phyloP scores from a whole-genome alignment of 164 flowering plant species.

The Dillenia suffruticosa region DNA sequence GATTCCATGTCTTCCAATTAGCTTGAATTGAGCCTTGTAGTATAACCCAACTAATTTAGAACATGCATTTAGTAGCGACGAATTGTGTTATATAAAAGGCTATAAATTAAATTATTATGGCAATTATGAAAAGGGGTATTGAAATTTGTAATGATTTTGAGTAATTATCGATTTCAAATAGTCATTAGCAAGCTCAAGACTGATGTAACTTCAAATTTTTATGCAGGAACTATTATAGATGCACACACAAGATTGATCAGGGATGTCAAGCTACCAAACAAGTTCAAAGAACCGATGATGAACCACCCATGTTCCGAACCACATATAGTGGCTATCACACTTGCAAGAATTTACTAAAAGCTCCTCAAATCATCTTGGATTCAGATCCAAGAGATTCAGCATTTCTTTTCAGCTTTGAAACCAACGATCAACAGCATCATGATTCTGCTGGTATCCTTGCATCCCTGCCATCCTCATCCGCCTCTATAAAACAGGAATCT shows the following conservation, averaged over 20 bases:
- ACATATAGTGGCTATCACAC: conserved; percentile 44
- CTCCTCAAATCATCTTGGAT: conserved; percentile 17
- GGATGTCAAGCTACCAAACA: conserved; percentile 55
- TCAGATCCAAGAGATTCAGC: conserved; percentile 7
- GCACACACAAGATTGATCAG: conserved; percentile 47
- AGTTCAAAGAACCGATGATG: conserved; percentile 40
- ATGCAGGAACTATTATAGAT: conserved; percentile 51
- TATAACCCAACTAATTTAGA: too few species aligned
- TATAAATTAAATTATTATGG: too few species aligned
- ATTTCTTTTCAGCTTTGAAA: conserved; percentile 20
- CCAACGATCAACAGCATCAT: not conserved
- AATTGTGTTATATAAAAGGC: too few species aligned
- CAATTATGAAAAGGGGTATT: too few species aligned
- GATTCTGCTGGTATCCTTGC: conserved; percentile 4
- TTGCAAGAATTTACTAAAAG: conserved; percentile 19
- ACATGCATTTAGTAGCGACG: too few species aligned
- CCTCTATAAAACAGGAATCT: conserved; percentile 5
- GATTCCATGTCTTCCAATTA: not conserved
- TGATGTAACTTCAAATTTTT: too few species aligned
- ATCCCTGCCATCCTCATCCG: not conserved
- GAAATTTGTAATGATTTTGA: too few species aligned
- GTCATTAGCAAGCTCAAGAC: too few species aligned
- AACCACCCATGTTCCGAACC: conserved; percentile 28
- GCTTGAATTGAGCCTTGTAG: too few species aligned
- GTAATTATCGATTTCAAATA: too few species aligned